A percentile compares a stretch with the other conserved stretches of the same genome.
Conservation (phyloP, 2,329 filamentous ascomycete genomes). For the Zarea fungicola region DNA sequence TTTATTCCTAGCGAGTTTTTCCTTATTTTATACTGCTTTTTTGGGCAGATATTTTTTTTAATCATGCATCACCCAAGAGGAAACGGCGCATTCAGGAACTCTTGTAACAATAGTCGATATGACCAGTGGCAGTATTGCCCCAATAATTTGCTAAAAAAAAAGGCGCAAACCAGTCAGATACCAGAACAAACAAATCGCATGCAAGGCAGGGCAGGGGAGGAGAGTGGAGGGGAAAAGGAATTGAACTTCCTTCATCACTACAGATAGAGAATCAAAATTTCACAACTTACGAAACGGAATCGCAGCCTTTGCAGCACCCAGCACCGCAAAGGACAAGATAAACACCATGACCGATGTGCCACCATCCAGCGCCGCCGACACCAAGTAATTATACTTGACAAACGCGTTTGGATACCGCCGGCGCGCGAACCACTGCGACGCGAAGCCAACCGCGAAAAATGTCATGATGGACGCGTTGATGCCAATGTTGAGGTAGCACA, state of each 20-base stretch:
- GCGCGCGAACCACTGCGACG: conserved; percentile 25
- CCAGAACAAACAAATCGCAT: no score
- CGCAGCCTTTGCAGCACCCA: conserved; percentile 12
- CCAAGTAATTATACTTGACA: conserved; percentile 23
- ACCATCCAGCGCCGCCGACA: conserved; percentile 19
- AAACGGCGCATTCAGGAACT: no score
- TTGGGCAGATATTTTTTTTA: no score
- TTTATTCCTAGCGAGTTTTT: no score
- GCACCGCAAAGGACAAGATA: conserved; percentile 18
- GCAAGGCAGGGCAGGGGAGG: no score
- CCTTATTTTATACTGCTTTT: no score
- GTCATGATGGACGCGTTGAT: conserved; percentile 29
- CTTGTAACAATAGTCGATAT: conserved; percentile 12
- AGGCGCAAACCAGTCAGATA: no score
- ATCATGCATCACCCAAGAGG: no score
- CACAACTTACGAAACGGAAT: conserved; percentile 11
- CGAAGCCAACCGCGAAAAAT: conserved; percentile 30
- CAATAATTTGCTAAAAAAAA: conserved; percentile 12
- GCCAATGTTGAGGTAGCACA: conserved; percentile 37
- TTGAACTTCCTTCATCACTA: not conserved
- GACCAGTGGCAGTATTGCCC: conserved; percentile 3
- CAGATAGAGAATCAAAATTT: not conserved
- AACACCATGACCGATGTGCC: conserved; percentile 20
- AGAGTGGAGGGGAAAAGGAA: no score
- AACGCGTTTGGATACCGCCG: conserved; percentile 20